Conservation (phyloP, 2,329 filamentous ascomycete genomes). For the Zasmidium angulare region DNA sequence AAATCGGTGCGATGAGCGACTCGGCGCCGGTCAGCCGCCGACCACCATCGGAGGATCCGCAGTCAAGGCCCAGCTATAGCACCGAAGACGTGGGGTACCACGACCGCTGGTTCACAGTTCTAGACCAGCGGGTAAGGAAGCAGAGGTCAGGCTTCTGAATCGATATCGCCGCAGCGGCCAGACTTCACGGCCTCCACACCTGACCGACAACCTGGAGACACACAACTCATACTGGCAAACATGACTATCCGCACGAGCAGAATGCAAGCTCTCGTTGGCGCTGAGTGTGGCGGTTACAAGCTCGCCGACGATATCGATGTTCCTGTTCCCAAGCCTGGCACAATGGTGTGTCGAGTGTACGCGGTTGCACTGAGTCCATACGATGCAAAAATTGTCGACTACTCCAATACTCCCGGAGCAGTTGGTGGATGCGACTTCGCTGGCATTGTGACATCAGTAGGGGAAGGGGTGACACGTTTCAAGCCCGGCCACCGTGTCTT, state of each 20-base stretch:
- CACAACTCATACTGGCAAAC: background rate
- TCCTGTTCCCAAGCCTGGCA: background rate
- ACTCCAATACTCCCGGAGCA: constrained; percentile 29
- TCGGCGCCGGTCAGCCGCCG: no score
- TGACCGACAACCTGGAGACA: no score
- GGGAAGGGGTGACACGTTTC: constrained; percentile 40
- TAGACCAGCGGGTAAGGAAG: no score
- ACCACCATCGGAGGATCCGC: no score
- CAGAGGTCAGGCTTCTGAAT: no score
- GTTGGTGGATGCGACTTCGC: constrained; percentile 48
- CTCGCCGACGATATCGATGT: background rate
- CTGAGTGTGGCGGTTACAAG: background rate
- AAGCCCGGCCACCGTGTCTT: background rate
- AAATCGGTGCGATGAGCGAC: background rate
- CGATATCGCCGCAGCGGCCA: no score
- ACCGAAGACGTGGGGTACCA: no score
- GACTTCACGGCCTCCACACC: no score
- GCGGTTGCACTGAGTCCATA: constrained; percentile 39
- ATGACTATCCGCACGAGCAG: background rate
- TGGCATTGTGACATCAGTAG: constrained; percentile 53
- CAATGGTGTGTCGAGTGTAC: background rate
- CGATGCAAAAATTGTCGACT: constrained; percentile 38
- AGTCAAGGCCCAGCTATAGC: no score
- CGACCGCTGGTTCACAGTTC: no score
- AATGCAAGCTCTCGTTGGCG: constrained; percentile 1